These are phyloP conservation scores for Filobasidium floriforme DNA, from an alignment of 768 basidiomycete genomes.

Conservation along the genomic window DNA sequence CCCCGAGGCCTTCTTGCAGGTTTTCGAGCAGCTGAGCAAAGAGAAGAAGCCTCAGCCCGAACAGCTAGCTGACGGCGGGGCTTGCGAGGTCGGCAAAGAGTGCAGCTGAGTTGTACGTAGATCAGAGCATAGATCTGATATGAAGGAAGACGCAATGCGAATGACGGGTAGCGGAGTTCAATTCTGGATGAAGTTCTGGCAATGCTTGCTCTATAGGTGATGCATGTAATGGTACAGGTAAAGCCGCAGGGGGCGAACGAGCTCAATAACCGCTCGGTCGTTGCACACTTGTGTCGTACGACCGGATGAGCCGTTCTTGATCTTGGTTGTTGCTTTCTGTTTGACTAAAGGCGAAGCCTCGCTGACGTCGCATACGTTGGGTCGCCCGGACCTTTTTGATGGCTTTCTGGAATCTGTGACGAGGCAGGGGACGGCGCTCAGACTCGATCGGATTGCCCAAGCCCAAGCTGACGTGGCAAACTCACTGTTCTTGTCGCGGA, in stretches of 20 bases:
- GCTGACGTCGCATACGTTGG: conserved; percentile 89
- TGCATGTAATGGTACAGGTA: not conserved
- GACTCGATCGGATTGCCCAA: not conserved
- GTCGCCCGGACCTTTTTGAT: conserved; percentile 99
- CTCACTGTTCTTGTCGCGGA: conserved; percentile 89
- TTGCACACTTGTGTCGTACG: conserved; percentile 48
- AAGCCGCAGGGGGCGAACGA: not conserved
- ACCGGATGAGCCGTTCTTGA: conserved; percentile 54
- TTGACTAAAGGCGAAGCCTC: conserved; percentile 97
- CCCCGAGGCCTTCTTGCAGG: conserved; percentile 54
- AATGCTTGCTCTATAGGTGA: not conserved
- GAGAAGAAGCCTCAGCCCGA: conserved; percentile 1
- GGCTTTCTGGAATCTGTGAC: conserved; percentile 82
- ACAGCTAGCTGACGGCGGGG: not conserved
- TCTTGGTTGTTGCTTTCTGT: conserved; percentile 84
- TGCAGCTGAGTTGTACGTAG: not conserved
- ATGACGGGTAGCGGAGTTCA: too few relatives aligned
- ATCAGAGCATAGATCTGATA: not conserved
- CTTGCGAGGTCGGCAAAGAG: conserved; percentile 2
- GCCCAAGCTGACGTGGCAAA: conserved; percentile 19
- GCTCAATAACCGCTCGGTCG: conserved; percentile 41
- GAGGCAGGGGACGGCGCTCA: conserved; percentile 6
- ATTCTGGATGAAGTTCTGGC: too few relatives aligned
- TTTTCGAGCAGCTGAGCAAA: conserved; percentile 20
- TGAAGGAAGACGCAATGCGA: too few relatives aligned